Evolutionary conservation across 345 rosid species (phyloP), one percentile per base, ranked within the genome.

Genomic region (Gossypium bickii): DNA sequence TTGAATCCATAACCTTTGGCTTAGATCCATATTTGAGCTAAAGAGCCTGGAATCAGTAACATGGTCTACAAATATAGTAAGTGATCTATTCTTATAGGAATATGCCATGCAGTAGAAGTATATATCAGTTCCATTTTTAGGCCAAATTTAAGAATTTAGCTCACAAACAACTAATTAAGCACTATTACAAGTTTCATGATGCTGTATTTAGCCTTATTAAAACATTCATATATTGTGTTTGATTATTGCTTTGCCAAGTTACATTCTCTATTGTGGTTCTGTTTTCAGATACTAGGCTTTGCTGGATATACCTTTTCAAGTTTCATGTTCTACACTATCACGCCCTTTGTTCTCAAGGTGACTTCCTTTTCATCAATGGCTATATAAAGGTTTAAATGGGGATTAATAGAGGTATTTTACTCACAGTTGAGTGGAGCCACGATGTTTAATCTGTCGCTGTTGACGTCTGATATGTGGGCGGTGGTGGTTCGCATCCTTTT

Each of bases 381-480:
- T 55, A 18, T 18, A 55, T 18, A 18, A 55, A 0, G 27, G 60
- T 20, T 56, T 56, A 56, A 3, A 74, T 20, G 27, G 7, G 55
- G 55, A 51, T 51, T 38, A 58, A 78, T 63, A 41, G 29, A 41
- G 16, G 6, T 52, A 2, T 70, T 72, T 56, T 61, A 22, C 15
- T 48, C 45, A 56, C 83, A 86, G 90, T 75, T 82, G 81, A 78
- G 93, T 27, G 93, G 87, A 74, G 84, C 93, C 12, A 75, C 90
- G 45, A 70, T 87, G 85, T 86, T 84, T 79, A 87, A 83, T 73
- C 90, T 89, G 16, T 89, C 90, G 1, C 45, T 86, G 76, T 89
- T 86, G 58, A 86, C 90, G 2, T 71, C 87, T 8, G 90, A 86
- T 48, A 86, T 85, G 93, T 89, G 94, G 94, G 88, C 86, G 1